Evolutionary conservation across 805 yeast species (phyloP).

Genomic region (Nakazawaea molendinolei): DNA sequence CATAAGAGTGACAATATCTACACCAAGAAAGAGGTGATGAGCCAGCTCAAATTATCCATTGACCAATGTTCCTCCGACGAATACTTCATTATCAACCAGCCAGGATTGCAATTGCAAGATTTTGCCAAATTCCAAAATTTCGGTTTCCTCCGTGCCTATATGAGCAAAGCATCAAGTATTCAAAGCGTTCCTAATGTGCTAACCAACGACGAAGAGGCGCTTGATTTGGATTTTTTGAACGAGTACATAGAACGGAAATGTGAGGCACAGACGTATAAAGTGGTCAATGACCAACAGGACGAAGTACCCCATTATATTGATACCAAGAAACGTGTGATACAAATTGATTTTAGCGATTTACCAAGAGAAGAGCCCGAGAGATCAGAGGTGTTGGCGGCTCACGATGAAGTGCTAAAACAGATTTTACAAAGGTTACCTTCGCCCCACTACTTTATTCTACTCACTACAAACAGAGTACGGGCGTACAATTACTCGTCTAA

Average conservation of each 20-base stretch:
- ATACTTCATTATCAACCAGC: slow-evolving; percentile 47
- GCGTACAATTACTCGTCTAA: slow-evolving; percentile 17
- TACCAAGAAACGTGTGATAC: slow-evolving; percentile 52
- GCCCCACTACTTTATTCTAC: slow-evolving; percentile 58
- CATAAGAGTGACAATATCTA: slow-evolving; percentile 25
- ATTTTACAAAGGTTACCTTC: slow-evolving; percentile 67
- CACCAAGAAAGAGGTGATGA: slow-evolving; percentile 18
- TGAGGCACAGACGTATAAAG: slow-evolving; percentile 37
- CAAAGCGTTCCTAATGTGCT: slow-evolving; percentile 47
- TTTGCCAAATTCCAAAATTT: slow-evolving; percentile 35
- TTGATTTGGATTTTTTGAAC: slow-evolving; percentile 39
- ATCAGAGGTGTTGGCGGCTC: slow-evolving; percentile 13
- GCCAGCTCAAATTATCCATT: slow-evolving; percentile 16
- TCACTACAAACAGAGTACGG: slow-evolving; percentile 36
- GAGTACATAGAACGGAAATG: slow-evolving; percentile 41
- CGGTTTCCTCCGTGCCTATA: slow-evolving; percentile 42
- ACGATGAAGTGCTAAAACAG: slow-evolving; percentile 36
- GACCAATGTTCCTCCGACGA: slow-evolving; percentile 47
- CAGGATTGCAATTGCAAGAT: slow-evolving; percentile 44
- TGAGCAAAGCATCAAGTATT: slow-evolving; percentile 53
- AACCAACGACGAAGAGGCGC: slow-evolving; percentile 24
- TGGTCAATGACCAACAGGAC: slow-evolving; percentile 33
- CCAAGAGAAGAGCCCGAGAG: slow-evolving; percentile 26
- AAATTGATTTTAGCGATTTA: slow-evolving; percentile 49
- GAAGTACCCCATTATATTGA: slow-evolving; percentile 55